Base-by-base conservation (phyloP, 192 early-diverging fungal genomes). In the Podila clonocystis region DNA sequence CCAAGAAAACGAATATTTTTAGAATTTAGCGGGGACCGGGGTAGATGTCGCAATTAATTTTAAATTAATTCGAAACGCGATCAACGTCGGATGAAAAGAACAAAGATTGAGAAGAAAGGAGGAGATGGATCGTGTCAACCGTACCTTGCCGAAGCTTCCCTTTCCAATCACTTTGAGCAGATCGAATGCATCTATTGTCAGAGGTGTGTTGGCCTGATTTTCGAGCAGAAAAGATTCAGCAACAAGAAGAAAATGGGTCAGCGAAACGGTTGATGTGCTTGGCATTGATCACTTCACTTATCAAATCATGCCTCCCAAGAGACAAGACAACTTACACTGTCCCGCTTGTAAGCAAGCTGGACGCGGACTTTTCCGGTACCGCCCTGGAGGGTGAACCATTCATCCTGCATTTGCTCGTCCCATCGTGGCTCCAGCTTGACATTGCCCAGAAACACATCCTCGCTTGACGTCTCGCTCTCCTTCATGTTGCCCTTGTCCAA, bases 61-160 rank as follows among this genome's bases (percentile, higher is more conserved):
- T 26, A 31, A 24, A 64, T 38, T 24, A 66, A 49, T 49, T 22
- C 48, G 48, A 50, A 34, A 50, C 30, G 11, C 28, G 28, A 19
- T 30, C 52, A 55, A 9, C 20, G 26, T 30, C 6, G 17, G 17
- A 6, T 60, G 17, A 55, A 22, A 55, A 55, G 52, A 22, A 55
- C 52, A 55, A 55, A 9, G 50, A 52, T 52, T 20, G 50, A 52
- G 5, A 22, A n/a, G 19, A 52, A 52, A 52, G 8, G 8, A 50
- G 0, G 6, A 52, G 7, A 52, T 36, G 34, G 9, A 20, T 29
- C n/a, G 1, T 58, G 12, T 41, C 26, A 22, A 52, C 22, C 61
- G 62, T 83, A 98, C 97, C 87, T 97, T 98, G 70, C 96, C 96
- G 87, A 98, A 99, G 78, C 92, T 94, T 50, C 97, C 97, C 71